Percentiles rank a stretch among this genome's conserved stretches.
These are phyloP conservation scores for Sanghuangporus sanghuang DNA, from an alignment of 1,284 basidiomycete genomes.

Conservation along the genomic window DNA sequence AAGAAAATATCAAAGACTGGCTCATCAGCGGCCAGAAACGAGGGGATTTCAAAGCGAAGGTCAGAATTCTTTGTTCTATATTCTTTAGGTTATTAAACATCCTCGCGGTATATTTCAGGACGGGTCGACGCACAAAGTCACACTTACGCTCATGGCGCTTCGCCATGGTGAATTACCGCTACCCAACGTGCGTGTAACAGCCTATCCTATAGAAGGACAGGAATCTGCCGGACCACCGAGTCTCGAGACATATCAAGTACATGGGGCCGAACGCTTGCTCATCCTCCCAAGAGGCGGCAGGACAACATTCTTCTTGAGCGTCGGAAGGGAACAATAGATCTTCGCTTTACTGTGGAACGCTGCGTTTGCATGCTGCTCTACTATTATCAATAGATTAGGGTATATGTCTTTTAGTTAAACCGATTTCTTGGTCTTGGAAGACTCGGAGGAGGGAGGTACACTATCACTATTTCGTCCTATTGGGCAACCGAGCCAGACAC, in stretches of 20 bases:
- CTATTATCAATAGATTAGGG: not conserved
- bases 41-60: slow-evolving; percentile 69
- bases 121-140: slow-evolving; percentile 45
- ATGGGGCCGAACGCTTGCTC: slow-evolving; percentile 70
- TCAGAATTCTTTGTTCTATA: slow-evolving; percentile 26
- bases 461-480: slow-evolving; percentile 26
- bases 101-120: slow-evolving; percentile 37
- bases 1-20: slow-evolving; percentile 75
- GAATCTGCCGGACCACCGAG: slow-evolving; percentile 53
- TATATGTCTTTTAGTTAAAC: not conserved
- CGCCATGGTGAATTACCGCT: slow-evolving; percentile 71
- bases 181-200: slow-evolving; percentile 61
- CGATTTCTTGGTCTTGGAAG: not conserved
- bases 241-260: slow-evolving; percentile 68
- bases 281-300: slow-evolving; percentile 74
- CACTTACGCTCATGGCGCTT: slow-evolving; percentile 71
- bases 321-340: slow-evolving; percentile 37
- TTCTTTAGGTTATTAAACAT: not conserved
- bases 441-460: no score
- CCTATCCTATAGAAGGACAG: slow-evolving; percentile 46
- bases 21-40: slow-evolving; percentile 75
- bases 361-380: not conserved
- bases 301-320: slow-evolving; percentile 71
- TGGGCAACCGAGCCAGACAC: slow-evolving; percentile 56
- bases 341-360: not conserved